Evolutionary conservation across 345 rosid genomes (phyloP), one percentile per base, ranked within the genome.

Genomic region (Aquilaria malaccensis): DNA sequence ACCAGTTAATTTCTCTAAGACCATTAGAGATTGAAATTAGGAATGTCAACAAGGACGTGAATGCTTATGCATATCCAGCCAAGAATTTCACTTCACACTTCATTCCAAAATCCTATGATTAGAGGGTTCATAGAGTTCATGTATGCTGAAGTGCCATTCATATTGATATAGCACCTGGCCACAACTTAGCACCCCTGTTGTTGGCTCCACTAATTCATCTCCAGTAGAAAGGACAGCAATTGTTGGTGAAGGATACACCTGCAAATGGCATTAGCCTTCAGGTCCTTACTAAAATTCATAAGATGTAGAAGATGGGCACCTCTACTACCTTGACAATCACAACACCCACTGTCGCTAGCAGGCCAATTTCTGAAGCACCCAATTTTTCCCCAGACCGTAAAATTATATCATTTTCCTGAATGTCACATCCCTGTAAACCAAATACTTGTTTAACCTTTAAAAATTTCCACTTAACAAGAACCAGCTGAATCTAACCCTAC

Each of bases 191-290:
- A 64, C 60, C 54, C 67, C 72, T 33, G 79, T 66, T 54, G 78
- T 72, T 59, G 95, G 86, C 70, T 94, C 93, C 45, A 86, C 95
- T 73, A 94, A 91, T 78, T 94, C 97, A 47, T 94, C 97, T 59
- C 97, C 97, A 29, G 97, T 84, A 59, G 99, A 94, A 75, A 94
- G 97, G 70, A 94, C 81, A 55, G 87, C 96, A 70, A 94, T 74
- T 43, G 75, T 81, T 65, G 99, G 97, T 58, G 74, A 70, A 52
- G 88, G 85, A 74, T 83, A 87, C 58, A 90, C 88, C 99, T 94
- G 77, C 67, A 76, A 6, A 65, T 52, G 66, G 52, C 59, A 57
- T 33, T 59, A 60, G 47, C 43, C 41, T 22, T 66, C 37, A 59
- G 70, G 52, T 41, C 55, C 13, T 14, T 47, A 30, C 47, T 62